Evolutionary conservation across 805 yeast genomes (phyloP).

Genomic region (Ascoidea rubescens): DNA sequence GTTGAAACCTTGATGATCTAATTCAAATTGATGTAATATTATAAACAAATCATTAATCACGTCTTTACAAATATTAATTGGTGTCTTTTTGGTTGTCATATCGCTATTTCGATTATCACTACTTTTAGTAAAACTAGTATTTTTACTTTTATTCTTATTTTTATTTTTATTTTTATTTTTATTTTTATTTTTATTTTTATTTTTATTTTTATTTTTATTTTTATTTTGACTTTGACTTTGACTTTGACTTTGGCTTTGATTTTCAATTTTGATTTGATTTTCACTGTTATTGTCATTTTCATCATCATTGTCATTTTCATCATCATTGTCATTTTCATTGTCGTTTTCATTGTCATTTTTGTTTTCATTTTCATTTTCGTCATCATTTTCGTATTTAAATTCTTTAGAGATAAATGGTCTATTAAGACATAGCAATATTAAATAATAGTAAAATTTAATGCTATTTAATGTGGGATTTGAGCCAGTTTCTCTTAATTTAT

Average conservation of each 20-base stretch:
- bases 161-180: too few relatives aligned
- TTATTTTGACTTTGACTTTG: too few relatives aligned
- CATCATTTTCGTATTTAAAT: neutral
- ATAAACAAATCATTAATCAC: constrained; percentile 28
- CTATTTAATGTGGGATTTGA: constrained; percentile 40
- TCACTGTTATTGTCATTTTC: constrained; percentile 12
- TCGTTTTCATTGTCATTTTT: too few relatives aligned
- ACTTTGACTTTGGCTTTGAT: too few relatives aligned
- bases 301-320: constrained; percentile 1
- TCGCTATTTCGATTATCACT: too few relatives aligned
- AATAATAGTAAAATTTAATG: constrained; percentile 43
- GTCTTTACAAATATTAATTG: constrained; percentile 22
- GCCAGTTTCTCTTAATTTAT: constrained; percentile 25
- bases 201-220: too few relatives aligned
- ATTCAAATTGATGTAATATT: constrained; percentile 23
- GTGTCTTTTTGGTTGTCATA: constrained; percentile 16
- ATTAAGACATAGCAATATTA: constrained; percentile 32
- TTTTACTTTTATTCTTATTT: too few relatives aligned
- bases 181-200: too few relatives aligned
- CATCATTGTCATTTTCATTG: neutral
- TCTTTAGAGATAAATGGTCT: constrained; percentile 2
- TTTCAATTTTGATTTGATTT: too few relatives aligned
- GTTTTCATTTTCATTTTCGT: neutral
- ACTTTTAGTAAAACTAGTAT: too few relatives aligned
- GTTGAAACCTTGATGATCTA: constrained; percentile 20